Base-by-base conservation (phyloP, 2,329 filamentous ascomycete species). In the Colletotrichum shisoi region DNA sequence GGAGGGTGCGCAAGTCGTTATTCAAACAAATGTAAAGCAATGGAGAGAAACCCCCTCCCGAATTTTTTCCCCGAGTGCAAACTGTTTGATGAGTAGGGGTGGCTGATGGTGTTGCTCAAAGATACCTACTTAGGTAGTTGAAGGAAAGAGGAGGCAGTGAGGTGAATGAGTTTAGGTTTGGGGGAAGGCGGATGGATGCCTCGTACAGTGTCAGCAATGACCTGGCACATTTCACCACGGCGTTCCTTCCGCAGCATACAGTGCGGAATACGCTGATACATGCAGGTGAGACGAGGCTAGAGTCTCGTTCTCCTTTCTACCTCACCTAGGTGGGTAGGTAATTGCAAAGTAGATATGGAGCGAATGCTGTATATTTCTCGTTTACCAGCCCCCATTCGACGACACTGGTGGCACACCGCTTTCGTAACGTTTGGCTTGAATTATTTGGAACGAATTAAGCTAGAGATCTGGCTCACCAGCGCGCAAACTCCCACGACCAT, bases 361-460 rank as follows among this genome's bases (percentile, higher is more conserved):
- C 8, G 7, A 34, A 7, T 31, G 31, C 8, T 34, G 31, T 34
- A 48, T 42, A 37, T 6, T 48, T 27, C 31, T 42, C 4, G 19
- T 57, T 53, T 24, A 21, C 49, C 8, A 37, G 27, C 27, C 27
- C 27, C 7, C 1, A 31, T 8, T 31, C 8, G 7, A 31, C 8
- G 7, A 31, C 7, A 1, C 27, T 31, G 27, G 7, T 31, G 27
- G 27, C 27, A 8, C 7, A 31, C 7, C 8, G 27, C 27, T 31
- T 31, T 31, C 27, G 27, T 31, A 31, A 8, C 1, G 27, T 7
- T 64, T 64, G 53, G 39, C 51, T 54, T 53, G 64, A 64, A 64
- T 67, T 63, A 59, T 51, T 52, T 49, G 21, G 40, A 51, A 51
- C 56, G 39, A 68, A 60, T 60, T 68, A 51, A 56, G 45, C 40